phyloP scores from a whole-genome alignment of 768 basidiomycete species.

The Psilocybe cyanescens region DNA sequence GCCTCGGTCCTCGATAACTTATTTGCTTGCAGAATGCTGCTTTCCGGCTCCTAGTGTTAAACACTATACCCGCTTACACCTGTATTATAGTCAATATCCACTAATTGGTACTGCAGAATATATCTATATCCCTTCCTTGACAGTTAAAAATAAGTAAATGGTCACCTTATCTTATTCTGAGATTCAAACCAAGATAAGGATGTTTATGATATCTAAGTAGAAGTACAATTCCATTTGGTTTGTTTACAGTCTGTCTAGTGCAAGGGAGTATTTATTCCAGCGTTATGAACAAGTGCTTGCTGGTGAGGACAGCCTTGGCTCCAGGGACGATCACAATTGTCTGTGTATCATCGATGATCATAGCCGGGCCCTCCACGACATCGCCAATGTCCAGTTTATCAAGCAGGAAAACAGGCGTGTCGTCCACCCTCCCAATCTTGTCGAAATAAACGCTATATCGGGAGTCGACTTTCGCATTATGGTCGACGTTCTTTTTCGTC shows the following conservation, averaged over 20 bases:
- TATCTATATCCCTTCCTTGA: too few species aligned
- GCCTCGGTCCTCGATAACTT: not conserved
- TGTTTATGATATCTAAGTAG: not conserved
- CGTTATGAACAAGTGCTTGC: conserved; percentile 67
- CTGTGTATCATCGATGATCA: conserved; percentile 96
- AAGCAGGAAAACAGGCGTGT: conserved; percentile 83
- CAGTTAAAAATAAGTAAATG: too few species aligned
- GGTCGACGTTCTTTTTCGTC: conserved; percentile 40
- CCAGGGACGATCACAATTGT: conserved; percentile 88
- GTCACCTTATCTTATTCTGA: too few species aligned
- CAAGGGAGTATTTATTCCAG: conserved; percentile 31
- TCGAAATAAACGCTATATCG: conserved; percentile 82
- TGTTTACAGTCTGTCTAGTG: not conserved
- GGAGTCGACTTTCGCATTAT: conserved; percentile 49
- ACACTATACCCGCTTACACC: not conserved
- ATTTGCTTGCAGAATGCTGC: not conserved
- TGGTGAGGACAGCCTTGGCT: conserved; percentile 66
- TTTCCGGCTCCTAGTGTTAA: not conserved
- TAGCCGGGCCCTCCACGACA: conserved; percentile 79
- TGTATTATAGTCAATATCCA: not conserved
- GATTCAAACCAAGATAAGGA: too few species aligned
- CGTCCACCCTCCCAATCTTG: conserved; percentile 69
- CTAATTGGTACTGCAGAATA: not conserved
- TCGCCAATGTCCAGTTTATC: conserved; percentile 71
- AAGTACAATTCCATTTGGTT: not conserved